Conservation (phyloP, 495 filamentous ascomycete genomes). For the Neurospora tetraspora region DNA sequence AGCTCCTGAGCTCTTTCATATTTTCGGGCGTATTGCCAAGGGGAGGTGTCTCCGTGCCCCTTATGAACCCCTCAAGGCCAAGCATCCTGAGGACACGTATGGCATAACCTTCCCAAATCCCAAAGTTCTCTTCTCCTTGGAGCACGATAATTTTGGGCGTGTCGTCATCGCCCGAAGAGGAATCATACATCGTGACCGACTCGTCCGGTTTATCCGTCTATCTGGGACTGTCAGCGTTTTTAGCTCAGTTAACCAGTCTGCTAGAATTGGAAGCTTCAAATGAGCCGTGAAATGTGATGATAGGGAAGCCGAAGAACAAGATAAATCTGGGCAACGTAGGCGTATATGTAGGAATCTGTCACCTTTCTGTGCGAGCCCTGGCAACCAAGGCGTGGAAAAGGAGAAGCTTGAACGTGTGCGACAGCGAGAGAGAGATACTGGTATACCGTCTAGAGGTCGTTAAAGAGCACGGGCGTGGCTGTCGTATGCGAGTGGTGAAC, state of each 20-base stretch:
- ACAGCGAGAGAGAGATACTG: neutral
- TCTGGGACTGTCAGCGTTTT: neutral
- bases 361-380: neutral
- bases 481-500: neutral
- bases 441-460: neutral
- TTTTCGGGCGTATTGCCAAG: neutral
- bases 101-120: neutral
- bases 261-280: neutral
- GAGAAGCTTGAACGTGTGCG: neutral
- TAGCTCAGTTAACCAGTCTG: neutral
- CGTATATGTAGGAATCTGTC: neutral
- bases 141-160: neutral
- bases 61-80: neutral
- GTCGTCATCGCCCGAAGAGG: neutral
- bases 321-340: neutral
- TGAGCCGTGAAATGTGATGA: neutral
- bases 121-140: neutral
- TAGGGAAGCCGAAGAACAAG: neutral
- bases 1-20: neutral
- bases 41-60: neutral
- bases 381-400: neutral
- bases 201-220: neutral
- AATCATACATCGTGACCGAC: neutral
- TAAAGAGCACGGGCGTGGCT: neutral
- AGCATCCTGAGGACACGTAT: neutral